These are phyloP conservation scores for Verticillium dahliae DNA, from an alignment of 2,329 filamentous ascomycete genomes.

Conservation along the genomic window DNA sequence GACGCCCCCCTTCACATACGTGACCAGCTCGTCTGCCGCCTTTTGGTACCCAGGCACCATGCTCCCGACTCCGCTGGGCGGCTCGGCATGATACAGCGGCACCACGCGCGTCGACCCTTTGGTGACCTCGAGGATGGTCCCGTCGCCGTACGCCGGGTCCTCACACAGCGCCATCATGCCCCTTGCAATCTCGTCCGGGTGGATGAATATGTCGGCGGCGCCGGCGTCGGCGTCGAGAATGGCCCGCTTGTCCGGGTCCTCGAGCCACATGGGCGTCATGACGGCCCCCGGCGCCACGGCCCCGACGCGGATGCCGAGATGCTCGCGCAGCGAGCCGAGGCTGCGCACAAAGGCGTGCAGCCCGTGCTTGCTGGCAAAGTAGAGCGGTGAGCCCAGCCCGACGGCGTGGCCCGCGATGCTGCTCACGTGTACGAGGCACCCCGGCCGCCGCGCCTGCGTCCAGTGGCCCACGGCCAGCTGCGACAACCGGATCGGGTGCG, in stretches of 20 bases:
- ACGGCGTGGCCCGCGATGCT: slow-evolving; percentile 25
- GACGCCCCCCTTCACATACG: slow-evolving; percentile 16
- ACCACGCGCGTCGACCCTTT: slow-evolving; percentile 17
- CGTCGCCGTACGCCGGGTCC: slow-evolving; percentile 17
- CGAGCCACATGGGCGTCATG: slow-evolving; percentile 24
- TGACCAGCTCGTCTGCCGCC: slow-evolving; percentile 15
- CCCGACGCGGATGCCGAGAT: slow-evolving; percentile 23
- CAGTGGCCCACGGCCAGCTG: slow-evolving; percentile 31
- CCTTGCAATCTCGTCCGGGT: slow-evolving; percentile 19
- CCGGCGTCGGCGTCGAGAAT: slow-evolving; percentile 17
- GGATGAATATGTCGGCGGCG: neutral
- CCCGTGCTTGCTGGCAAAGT: slow-evolving; percentile 29
- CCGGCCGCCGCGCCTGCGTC: slow-evolving; percentile 19
- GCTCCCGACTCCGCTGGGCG: slow-evolving; percentile 15
- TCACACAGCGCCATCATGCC: slow-evolving; percentile 21
- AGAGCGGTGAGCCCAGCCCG: slow-evolving; percentile 24
- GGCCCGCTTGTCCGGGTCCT: slow-evolving; percentile 21
- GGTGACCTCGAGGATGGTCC: slow-evolving; percentile 24
- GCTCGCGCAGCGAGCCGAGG: slow-evolving; percentile 20
- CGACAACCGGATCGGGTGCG: slow-evolving; percentile 27
- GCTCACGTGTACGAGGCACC: slow-evolving; percentile 24
- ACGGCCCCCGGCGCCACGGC: slow-evolving; percentile 26
- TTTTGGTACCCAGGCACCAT: slow-evolving; percentile 16
- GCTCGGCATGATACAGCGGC: slow-evolving; percentile 18
- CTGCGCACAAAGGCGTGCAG: slow-evolving; percentile 26